Evolutionary conservation across 2,329 filamentous ascomycete species (phyloP), one percentile per base, ranked within the genome.

Genomic region (Penicillium palitans): DNA sequence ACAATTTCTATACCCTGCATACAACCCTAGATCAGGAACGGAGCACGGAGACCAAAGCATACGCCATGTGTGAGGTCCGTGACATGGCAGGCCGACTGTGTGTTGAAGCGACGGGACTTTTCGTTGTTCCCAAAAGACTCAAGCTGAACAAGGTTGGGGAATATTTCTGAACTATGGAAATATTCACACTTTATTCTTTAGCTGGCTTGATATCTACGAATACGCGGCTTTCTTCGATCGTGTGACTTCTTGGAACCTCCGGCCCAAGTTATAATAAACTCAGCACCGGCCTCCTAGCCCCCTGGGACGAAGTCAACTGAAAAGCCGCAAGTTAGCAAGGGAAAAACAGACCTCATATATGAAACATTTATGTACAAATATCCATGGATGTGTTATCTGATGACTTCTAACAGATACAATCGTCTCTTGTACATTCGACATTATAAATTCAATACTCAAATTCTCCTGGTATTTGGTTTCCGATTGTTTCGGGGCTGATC

Each of bases 1-100:
- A 83, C 53, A 76, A 79, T 40, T 90, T 89, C 71, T 90, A 90
- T 73, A 78, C 88, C 33, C 75, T 91, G 7, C 78, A 72, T 49
- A 68, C 74, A 13, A 71, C 76, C 52, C 81, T 81, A 44, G 72
- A 81, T 56, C 65, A 67, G 56, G 69, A 74, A 57, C 67, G 67
- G 33, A 76, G 72, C 58, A 74, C 73, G 9, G 74, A 76, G 52
- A 68, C 71, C 24, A 78, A 77, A 60, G 74, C 71, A 1, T 72
- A 71, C 60, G 70, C 75, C 44, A 70, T 51, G 13, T 76, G 70
- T 6, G 68, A 72, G 53, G 58, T 78, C 21, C 67, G 69, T 40
- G 72, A 76, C 61, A 56, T 65, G 24, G 76, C 80, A n/a, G 87
- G 86, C 6, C 75, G 73, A 33, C 70, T 86, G 10, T 85, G 80